These are phyloP conservation scores for Thraustochytrium sp. DNA, from an alignment of 352 stramenopile genomes.

Conservation along the genomic window DNA sequence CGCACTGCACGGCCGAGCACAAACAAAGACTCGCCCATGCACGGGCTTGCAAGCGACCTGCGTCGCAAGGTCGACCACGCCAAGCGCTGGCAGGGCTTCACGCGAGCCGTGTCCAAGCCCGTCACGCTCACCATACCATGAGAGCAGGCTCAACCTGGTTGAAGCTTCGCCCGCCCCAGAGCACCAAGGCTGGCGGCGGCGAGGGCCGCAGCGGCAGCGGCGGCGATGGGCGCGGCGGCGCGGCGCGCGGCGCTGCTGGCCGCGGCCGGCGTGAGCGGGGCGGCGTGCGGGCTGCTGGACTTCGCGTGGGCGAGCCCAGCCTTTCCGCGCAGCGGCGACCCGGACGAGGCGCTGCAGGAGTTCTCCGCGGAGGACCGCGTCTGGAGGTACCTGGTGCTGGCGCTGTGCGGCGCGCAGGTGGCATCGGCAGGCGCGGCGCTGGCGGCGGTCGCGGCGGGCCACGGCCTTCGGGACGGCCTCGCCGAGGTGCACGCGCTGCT, in stretches of 20 bases:
- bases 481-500: not conserved
- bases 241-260: not conserved
- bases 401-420: not conserved
- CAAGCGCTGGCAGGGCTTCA: too few relatives aligned
- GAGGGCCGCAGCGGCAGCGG: too few relatives aligned
- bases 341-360: not conserved
- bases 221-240: too few relatives aligned
- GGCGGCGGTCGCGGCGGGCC: not conserved
- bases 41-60: too few relatives aligned
- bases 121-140: too few relatives aligned
- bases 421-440: not conserved
- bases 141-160: too few relatives aligned
- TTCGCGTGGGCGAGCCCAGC: not conserved
- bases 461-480: not conserved
- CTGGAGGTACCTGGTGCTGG: not conserved
- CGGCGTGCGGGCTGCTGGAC: not conserved
- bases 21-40: too few relatives aligned
- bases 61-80: too few relatives aligned
- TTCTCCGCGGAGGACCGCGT: not conserved
- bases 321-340: not conserved
- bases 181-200: too few relatives aligned
- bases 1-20: too few relatives aligned
- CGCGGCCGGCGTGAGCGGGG: not conserved
- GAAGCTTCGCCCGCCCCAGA: too few relatives aligned
- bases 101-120: too few relatives aligned